These are phyloP conservation scores for Arthrocladium fulminans DNA, from an alignment of 2,329 filamentous ascomycete species.

Conservation along the genomic window DNA sequence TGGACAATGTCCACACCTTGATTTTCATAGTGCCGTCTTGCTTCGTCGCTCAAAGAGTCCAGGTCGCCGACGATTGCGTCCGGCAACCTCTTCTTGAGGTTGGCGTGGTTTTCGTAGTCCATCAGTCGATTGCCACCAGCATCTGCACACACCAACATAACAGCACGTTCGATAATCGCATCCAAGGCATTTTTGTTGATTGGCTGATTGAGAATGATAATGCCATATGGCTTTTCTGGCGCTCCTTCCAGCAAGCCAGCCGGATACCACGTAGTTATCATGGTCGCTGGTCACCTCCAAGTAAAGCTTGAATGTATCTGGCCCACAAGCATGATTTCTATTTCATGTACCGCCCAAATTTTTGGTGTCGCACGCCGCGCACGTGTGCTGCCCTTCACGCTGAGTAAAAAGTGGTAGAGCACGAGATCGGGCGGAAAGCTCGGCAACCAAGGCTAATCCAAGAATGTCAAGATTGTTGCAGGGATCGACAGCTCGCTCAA, in stretches of 20 bases:
- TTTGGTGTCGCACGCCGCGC: no score
- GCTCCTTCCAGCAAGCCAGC: slow-evolving; percentile 13
- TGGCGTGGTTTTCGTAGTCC: slow-evolving; percentile 25
- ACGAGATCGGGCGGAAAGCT: not conserved
- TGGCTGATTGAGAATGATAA: slow-evolving; percentile 53
- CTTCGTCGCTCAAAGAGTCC: slow-evolving; percentile 63
- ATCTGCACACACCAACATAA: slow-evolving; percentile 70
- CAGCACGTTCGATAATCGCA: slow-evolving; percentile 39
- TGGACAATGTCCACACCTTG: slow-evolving; percentile 55
- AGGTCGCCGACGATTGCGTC: slow-evolving; percentile 79
- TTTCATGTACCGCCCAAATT: no score
- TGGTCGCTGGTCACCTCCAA: slow-evolving; percentile 13
- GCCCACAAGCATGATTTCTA: not conserved
- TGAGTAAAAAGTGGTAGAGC: no score
- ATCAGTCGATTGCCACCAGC: slow-evolving; percentile 76
- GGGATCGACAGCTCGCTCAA: not conserved
- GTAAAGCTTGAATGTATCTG: no score
- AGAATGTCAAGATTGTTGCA: not conserved
- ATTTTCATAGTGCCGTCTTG: slow-evolving; percentile 57
- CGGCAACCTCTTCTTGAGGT: slow-evolving; percentile 39
- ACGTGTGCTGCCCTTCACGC: no score
- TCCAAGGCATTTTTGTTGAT: slow-evolving; percentile 39
- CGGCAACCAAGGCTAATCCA: not conserved
- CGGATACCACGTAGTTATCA: slow-evolving; percentile 15
- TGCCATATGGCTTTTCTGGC: slow-evolving; percentile 13